Percentiles rank a stretch among this genome's conserved stretches.
phyloP scores from a whole-genome alignment of 1,284 basidiomycete genomes.

The Microbotryum saponariae region DNA sequence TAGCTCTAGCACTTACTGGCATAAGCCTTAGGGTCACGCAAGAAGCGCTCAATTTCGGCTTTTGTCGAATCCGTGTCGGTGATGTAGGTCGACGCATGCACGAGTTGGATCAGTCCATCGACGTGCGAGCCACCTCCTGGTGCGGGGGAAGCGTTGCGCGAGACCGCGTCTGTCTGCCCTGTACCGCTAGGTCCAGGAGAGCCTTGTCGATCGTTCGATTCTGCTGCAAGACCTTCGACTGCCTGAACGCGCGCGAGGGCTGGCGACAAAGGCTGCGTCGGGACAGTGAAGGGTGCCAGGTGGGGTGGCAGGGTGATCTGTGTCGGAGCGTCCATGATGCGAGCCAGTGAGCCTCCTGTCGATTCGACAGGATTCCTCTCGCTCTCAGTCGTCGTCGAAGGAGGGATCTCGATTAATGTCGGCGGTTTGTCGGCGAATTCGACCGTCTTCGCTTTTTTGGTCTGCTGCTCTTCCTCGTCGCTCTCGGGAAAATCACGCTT shows the following conservation, averaged over 20 bases:
- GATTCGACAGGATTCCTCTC: no score
- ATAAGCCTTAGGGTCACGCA: constrained; percentile 20
- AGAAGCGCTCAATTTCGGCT: constrained; percentile 23
- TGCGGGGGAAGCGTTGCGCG: constrained; percentile 11
- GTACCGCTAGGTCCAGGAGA: no score
- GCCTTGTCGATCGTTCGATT: no score
- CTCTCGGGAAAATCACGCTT: no score
- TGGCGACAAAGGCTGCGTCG: no score
- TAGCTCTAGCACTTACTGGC: constrained; percentile 3
- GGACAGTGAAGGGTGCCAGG: no score
- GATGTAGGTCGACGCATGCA: constrained; percentile 15
- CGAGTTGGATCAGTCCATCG: constrained; percentile 19
- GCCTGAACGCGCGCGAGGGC: no score
- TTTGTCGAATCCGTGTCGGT: constrained; percentile 17
- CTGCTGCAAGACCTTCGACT: no score
- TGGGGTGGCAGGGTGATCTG: not conserved
- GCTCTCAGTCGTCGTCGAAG: not conserved
- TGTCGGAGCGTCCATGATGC: not conserved
- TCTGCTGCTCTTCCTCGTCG: not conserved
- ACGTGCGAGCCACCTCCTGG: constrained; percentile 1
- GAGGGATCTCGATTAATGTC: not conserved
- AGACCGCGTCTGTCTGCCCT: not conserved
- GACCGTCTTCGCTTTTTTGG: not conserved
- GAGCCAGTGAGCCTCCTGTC: no score
- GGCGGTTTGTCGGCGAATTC: not conserved